These are phyloP conservation scores for Sugiyamaella smithiae DNA, from an alignment of 805 yeast genomes.

Conservation along the genomic window DNA sequence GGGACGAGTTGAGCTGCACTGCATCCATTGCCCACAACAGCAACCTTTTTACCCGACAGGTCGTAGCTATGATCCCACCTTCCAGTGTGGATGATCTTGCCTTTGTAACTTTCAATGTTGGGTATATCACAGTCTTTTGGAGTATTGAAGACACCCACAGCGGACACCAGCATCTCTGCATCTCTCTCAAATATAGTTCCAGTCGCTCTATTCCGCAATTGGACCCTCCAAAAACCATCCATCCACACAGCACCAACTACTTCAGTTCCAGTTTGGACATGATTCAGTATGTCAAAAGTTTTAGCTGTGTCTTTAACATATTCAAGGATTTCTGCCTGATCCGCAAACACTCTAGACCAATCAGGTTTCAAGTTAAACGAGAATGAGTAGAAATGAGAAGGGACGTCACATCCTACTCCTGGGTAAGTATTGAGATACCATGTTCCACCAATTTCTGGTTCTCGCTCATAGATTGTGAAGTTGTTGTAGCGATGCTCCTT, in stretches of 20 bases:
- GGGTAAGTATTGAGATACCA: slow-evolving; percentile 30
- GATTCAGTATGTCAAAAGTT: slow-evolving; percentile 25
- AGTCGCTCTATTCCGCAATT: slow-evolving; percentile 7
- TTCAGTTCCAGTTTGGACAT: slow-evolving; percentile 19
- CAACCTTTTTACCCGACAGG: slow-evolving; percentile 30
- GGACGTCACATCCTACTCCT: slow-evolving; percentile 28
- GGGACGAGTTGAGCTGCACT: slow-evolving; percentile 37
- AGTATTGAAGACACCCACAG: slow-evolving; percentile 30
- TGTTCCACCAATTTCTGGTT: slow-evolving; percentile 31
- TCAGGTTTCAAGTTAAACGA: slow-evolving; percentile 30
- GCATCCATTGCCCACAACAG: slow-evolving; percentile 38
- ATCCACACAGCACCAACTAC: slow-evolving; percentile 27
- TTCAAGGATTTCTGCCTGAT: slow-evolving; percentile 25
- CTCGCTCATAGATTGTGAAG: slow-evolving; percentile 29
- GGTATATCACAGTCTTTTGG: slow-evolving; percentile 30
- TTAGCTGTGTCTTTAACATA: slow-evolving; percentile 25
- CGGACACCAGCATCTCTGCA: slow-evolving; percentile 27
- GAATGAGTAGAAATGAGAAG: slow-evolving; percentile 30
- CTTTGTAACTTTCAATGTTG: slow-evolving; percentile 32
- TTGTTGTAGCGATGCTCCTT: slow-evolving; percentile 12
- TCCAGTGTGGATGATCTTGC: slow-evolving; percentile 33
- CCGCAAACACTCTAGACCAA: slow-evolving; percentile 28
- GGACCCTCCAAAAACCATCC: slow-evolving; percentile 15
- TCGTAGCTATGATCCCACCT: slow-evolving; percentile 32
- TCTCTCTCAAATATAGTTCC: slow-evolving; percentile 20